Percentiles rank a stretch among this genome's conserved stretches.
These are phyloP conservation scores for Cladorrhinum sp. DNA, from an alignment of 2,329 filamentous ascomycete genomes.

Conservation along the genomic window DNA sequence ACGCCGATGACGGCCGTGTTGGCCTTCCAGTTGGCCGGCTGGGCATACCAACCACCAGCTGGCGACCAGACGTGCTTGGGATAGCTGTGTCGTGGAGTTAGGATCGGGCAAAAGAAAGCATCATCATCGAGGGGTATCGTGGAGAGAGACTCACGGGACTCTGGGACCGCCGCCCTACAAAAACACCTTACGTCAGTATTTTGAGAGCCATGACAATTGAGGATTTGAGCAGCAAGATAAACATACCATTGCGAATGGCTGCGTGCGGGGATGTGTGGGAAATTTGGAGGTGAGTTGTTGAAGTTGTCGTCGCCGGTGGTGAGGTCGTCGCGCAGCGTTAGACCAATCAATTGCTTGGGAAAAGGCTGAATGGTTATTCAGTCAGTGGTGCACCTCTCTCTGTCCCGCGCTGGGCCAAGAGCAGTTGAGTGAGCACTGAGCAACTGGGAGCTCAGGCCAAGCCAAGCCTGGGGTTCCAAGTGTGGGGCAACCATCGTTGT, in stretches of 20 bases:
- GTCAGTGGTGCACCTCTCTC: not conserved
- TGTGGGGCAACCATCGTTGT: slow-evolving; percentile 5
- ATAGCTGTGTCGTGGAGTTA: slow-evolving; percentile 58
- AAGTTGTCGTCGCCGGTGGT: slow-evolving; percentile 7
- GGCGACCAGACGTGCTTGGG: slow-evolving; percentile 99
- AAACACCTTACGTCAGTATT: slow-evolving; percentile 39
- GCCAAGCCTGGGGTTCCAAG: slow-evolving; percentile 2
- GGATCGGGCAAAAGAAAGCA: slow-evolving; percentile 15
- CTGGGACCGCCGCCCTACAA: slow-evolving; percentile 70
- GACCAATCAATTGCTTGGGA: slow-evolving; percentile 9
- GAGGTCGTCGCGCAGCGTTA: slow-evolving; percentile 4
- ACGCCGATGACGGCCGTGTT: slow-evolving; percentile 62
- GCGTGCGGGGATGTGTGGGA: slow-evolving; percentile 7
- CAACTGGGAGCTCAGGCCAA: not conserved
- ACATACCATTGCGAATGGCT: slow-evolving; percentile 53
- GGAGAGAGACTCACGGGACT: slow-evolving; percentile 49
- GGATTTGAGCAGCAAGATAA: no score
- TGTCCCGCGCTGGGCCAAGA: not conserved
- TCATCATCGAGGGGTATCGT: slow-evolving; percentile 1
- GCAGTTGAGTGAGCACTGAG: not conserved
- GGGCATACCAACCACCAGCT: slow-evolving; percentile 93
- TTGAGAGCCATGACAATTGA: not conserved
- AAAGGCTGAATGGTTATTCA: slow-evolving; percentile 9
- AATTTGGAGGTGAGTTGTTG: not conserved
- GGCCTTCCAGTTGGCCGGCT: slow-evolving; percentile 89